These are phyloP conservation scores for Sugiyamaella pinicola DNA, from an alignment of 1,139 yeast genomes.

Conservation along the genomic window DNA sequence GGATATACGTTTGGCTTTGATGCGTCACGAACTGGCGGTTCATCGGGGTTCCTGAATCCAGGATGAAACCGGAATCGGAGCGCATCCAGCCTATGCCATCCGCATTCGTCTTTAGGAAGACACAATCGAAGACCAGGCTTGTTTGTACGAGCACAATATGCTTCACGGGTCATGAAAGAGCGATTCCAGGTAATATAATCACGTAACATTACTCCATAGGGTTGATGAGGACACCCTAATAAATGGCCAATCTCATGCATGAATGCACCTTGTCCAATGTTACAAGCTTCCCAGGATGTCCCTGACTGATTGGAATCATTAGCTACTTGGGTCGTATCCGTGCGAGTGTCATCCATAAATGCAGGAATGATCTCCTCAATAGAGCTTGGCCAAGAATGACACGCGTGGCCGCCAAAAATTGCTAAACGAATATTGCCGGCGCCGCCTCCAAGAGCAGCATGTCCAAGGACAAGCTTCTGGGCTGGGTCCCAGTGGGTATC, in stretches of 20 bases:
- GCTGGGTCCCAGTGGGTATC: conserved; percentile 82
- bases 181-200: conserved; percentile 82
- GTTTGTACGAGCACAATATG: conserved; percentile 56
- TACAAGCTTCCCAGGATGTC: conserved; percentile 86
- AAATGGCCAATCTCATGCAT: conserved; percentile 94
- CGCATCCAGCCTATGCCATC: conserved; percentile 84
- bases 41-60: conserved; percentile 71
- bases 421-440: conserved; percentile 69
- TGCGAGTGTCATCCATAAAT: conserved; percentile 69
- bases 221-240: conserved; percentile 91
- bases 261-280: conserved; percentile 88
- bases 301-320: conserved; percentile 86
- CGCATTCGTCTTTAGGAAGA: conserved; percentile 67
- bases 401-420: conserved; percentile 90
- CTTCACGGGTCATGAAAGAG: conserved; percentile 75
- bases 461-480: conserved; percentile 67
- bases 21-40: conserved; percentile 44
- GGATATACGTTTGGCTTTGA: conserved; percentile 50
- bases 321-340: conserved; percentile 72
- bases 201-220: conserved; percentile 84
- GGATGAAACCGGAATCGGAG: conserved; percentile 80
- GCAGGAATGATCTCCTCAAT: conserved; percentile 69
- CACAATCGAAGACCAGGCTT: conserved; percentile 50
- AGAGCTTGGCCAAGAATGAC: conserved; percentile 84
- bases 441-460: conserved; percentile 96